phyloP scores from a whole-genome alignment of 2,329 filamentous ascomycete species.

The Ilyonectria robusta region DNA sequence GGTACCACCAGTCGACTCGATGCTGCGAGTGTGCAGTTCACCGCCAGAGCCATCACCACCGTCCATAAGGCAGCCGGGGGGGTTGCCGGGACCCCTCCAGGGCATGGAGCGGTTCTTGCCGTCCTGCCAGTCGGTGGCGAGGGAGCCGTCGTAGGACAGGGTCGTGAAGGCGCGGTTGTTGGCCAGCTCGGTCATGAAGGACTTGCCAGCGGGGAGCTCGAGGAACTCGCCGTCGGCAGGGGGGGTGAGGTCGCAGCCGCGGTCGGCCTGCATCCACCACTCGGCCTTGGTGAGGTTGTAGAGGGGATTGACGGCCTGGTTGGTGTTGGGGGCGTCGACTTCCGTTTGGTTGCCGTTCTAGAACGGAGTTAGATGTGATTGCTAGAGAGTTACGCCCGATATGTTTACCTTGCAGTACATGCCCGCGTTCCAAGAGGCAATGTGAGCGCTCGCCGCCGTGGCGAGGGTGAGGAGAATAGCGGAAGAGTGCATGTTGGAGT shows the following conservation, averaged over 20 bases:
- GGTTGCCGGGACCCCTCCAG: conserved; percentile 56
- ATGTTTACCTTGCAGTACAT: conserved; percentile 47
- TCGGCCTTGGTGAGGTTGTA: conserved; percentile 59
- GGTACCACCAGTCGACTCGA: conserved; percentile 60
- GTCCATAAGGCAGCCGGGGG: conserved; percentile 45
- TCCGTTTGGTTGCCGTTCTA: conserved; percentile 50
- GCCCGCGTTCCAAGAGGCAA: conserved; percentile 47
- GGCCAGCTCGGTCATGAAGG: conserved; percentile 64
- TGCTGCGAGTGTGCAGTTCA: conserved; percentile 62
- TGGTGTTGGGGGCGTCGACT: conserved; percentile 59
- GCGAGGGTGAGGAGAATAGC: conserved; percentile 39
- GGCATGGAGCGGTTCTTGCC: conserved; percentile 61
- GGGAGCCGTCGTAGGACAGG: conserved; percentile 58
- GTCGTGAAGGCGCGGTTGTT: conserved; percentile 65
- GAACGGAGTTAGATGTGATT: not conserved
- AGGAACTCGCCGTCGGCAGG: conserved; percentile 52
- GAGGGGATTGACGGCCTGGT: conserved; percentile 61
- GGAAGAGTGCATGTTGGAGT: conserved; percentile 39
- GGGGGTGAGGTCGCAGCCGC: conserved; percentile 60
- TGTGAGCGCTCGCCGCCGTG: conserved; percentile 42
- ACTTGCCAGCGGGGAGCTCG: conserved; percentile 62
- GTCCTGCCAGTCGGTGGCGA: conserved; percentile 61
- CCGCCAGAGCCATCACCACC: conserved; percentile 57
- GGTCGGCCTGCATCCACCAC: conserved; percentile 67
- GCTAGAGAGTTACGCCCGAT: not conserved